Percentiles rank a stretch among this genome's conserved stretches.
phyloP scores from a whole-genome alignment of 495 filamentous ascomycete species.

The Stereocaulon alpinum region DNA sequence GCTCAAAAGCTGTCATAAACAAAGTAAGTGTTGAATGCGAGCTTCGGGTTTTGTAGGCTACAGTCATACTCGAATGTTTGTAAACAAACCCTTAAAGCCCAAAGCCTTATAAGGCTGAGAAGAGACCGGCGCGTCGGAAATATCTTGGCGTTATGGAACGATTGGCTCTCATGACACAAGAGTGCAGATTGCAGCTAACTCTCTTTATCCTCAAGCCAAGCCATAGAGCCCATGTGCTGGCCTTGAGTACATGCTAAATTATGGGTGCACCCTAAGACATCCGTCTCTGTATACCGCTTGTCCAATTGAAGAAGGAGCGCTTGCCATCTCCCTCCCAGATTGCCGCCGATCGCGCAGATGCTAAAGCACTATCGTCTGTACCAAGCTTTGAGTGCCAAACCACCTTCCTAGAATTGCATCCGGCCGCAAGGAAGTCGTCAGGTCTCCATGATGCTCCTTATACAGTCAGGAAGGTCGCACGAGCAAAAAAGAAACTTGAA shows the following conservation, averaged over 20 bases:
- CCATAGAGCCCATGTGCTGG: background rate
- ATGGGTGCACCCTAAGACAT: background rate
- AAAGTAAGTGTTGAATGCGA: conserved; percentile 8
- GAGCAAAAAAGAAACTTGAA: background rate
- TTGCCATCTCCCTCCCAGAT: background rate
- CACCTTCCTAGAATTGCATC: conserved; percentile 13
- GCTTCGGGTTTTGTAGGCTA: conserved; percentile 7
- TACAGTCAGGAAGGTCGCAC: background rate
- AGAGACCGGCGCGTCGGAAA: conserved; percentile 9
- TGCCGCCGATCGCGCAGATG: conserved; percentile 6
- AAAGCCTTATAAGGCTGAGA: conserved; percentile 2
- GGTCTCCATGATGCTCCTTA: background rate
- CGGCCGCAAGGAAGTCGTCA: background rate
- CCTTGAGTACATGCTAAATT: background rate
- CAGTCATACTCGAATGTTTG: conserved; percentile 12
- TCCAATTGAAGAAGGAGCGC: conserved; percentile 13
- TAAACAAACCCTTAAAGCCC: conserved; percentile 16
- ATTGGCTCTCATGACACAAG: conserved; percentile 6
- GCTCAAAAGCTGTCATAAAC: conserved; percentile 8
- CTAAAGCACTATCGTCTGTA: background rate
- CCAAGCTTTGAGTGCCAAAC: background rate
- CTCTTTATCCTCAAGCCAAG: background rate
- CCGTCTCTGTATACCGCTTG: background rate
- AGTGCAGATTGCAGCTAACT: background rate
- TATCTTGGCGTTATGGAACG: conserved; percentile 6